Conservation (phyloP, 1,139 yeast species). For the Hyphopichia wangnamkhiaoensis region DNA sequence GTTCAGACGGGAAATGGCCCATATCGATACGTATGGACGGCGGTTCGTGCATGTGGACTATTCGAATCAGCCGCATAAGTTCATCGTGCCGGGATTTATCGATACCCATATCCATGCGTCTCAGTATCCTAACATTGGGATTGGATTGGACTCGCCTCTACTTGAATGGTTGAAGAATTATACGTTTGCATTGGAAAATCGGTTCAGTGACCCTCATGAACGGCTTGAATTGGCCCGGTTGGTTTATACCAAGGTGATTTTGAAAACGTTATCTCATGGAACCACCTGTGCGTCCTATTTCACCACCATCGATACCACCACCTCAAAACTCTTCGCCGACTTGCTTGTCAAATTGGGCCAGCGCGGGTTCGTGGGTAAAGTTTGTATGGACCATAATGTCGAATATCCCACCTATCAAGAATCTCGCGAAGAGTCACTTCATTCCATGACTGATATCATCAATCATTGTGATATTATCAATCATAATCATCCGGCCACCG, state of each 20-base stretch:
- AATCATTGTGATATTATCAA: slow-evolving; percentile 54
- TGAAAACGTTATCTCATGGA: slow-evolving; percentile 70
- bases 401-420: slow-evolving; percentile 74
- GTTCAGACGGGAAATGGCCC: slow-evolving; percentile 11
- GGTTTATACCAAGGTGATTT: slow-evolving; percentile 66
- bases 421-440: slow-evolving; percentile 55
- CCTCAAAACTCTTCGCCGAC: slow-evolving; percentile 77
- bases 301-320: slow-evolving; percentile 79
- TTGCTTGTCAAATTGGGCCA: slow-evolving; percentile 69
- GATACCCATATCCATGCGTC: slow-evolving; percentile 98
- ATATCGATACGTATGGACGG: not conserved
- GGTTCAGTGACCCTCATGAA: slow-evolving; percentile 37
- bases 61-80: slow-evolving; percentile 37
- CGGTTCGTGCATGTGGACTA: slow-evolving; percentile 29
- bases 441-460: slow-evolving; percentile 59
- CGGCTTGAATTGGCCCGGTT: slow-evolving; percentile 54
- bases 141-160: slow-evolving; percentile 82
- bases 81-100: slow-evolving; percentile 87
- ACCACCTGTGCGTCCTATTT: slow-evolving; percentile 93
- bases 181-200: slow-evolving; percentile 84
- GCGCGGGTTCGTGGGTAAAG: slow-evolving; percentile 88
- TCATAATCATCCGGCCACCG: slow-evolving; percentile 51
- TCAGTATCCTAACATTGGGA: slow-evolving; percentile 92
- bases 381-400: slow-evolving; percentile 74
- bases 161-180: slow-evolving; percentile 85